These are phyloP conservation scores for Fraxinus excelsior DNA, from an alignment of 257 asterid genomes.

Conservation along the genomic window DNA sequence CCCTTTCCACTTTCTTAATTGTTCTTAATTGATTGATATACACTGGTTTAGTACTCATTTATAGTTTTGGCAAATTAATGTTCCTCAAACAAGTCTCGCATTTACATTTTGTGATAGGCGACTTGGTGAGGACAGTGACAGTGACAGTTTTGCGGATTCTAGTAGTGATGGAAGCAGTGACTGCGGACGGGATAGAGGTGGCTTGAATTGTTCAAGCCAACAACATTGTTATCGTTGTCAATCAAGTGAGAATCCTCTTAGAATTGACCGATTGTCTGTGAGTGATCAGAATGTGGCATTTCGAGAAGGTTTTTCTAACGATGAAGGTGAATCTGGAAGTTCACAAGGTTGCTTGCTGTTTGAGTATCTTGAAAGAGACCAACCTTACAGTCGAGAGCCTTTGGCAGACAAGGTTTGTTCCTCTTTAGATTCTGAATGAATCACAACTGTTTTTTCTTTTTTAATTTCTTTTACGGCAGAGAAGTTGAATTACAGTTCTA, in stretches of 20 bases:
- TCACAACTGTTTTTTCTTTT: not conserved
- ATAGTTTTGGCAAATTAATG: not conserved
- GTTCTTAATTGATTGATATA: not conserved
- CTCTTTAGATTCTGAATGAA: not conserved
- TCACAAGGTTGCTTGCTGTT: conserved; percentile 75
- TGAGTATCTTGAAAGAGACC: conserved; percentile 75
- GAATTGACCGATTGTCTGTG: conserved; percentile 38
- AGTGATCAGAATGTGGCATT: conserved; percentile 50
- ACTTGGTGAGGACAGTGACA: conserved; percentile 84
- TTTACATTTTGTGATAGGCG: conserved; percentile 47
- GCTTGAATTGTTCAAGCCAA: conserved; percentile 44
- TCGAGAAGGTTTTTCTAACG: conserved; percentile 87
- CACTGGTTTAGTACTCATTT: not conserved
- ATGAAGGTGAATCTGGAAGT: conserved; percentile 82
- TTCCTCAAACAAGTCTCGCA: not conserved
- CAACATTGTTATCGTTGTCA: conserved; percentile 34
- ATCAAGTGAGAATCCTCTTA: conserved; percentile 33
- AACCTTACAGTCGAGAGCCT: conserved; percentile 82
- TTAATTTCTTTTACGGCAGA: conserved; percentile 1
- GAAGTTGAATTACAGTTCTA: not conserved
- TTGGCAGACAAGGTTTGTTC: conserved; percentile 59
- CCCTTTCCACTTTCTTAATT: not conserved
- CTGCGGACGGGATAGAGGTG: conserved; percentile 66
- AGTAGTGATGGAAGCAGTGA: conserved; percentile 97
- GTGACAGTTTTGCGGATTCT: conserved; percentile 67